Percentiles rank a stretch among this genome's conserved stretches.
phyloP scores from a whole-genome alignment of 768 basidiomycete species.

The Holtermanniella nyarrowii region DNA sequence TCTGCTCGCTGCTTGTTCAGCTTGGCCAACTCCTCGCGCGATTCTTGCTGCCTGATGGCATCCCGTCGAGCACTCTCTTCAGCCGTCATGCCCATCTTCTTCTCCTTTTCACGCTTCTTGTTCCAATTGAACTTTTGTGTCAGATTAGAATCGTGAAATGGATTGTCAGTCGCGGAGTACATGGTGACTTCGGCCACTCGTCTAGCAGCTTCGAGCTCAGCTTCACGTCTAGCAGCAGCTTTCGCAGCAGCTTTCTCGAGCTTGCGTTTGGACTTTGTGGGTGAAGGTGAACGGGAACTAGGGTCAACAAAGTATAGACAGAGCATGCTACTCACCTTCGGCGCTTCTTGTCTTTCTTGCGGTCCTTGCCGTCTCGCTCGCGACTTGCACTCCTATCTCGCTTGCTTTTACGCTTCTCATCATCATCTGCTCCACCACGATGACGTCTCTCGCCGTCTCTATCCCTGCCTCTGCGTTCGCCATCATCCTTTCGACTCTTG shows the following conservation, averaged over 20 bases:
- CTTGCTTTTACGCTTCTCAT: constrained; percentile 6
- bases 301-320: constrained; percentile 28
- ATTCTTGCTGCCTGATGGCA: constrained; percentile 69
- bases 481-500: constrained; percentile 13
- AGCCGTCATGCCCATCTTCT: constrained; percentile 67
- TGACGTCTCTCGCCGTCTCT: constrained; percentile 9
- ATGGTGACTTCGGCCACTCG: constrained; percentile 82
- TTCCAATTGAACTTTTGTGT: constrained; percentile 96
- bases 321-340: constrained; percentile 46
- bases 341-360: constrained; percentile 42
- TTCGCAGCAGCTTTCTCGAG: constrained; percentile 80
- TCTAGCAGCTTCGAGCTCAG: constrained; percentile 63
- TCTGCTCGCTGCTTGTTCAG: constrained; percentile 83
- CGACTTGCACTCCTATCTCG: constrained; percentile 41
- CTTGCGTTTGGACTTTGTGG: constrained; percentile 75
- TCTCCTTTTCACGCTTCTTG: constrained; percentile 95
- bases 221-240: constrained; percentile 38
- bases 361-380: constrained; percentile 36
- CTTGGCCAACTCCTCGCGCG: constrained; percentile 87
- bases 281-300: constrained; percentile 47
- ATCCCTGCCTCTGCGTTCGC: constrained; percentile 22
- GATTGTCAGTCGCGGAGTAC: constrained; percentile 93
- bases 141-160: constrained; percentile 94
- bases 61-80: constrained; percentile 73
- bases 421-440: constrained; percentile 28